phyloP scores from a whole-genome alignment of 106 monocot species.

The Triglochin maritima region DNA sequence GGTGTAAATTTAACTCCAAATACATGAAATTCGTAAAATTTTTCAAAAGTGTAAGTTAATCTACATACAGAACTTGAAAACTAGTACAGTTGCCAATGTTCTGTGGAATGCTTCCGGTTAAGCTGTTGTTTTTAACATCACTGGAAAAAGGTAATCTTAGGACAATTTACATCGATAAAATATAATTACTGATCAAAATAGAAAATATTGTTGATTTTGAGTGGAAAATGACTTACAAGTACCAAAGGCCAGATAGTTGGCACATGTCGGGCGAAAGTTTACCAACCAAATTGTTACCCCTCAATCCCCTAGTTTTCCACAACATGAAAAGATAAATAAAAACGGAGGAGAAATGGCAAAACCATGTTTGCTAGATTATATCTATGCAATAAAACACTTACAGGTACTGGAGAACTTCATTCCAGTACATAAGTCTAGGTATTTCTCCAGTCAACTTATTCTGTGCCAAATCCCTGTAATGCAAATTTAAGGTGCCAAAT shows the following conservation, averaged over 20 bases:
- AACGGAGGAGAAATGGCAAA: background rate
- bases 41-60: background rate
- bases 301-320: constrained; percentile 39
- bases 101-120: constrained; percentile 74
- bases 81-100: constrained; percentile 93
- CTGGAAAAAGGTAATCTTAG: constrained; percentile 12
- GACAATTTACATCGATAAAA: background rate
- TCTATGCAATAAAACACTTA: constrained; percentile 13
- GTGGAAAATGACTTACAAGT: constrained; percentile 45
- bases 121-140: constrained; percentile 93
- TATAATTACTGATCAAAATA: background rate
- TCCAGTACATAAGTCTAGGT: constrained; percentile 91
- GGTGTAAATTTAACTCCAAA: background rate
- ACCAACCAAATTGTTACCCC: constrained; percentile 78
- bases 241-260: constrained; percentile 92
- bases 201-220: background rate
- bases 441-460: constrained; percentile 88
- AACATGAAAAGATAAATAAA: background rate
- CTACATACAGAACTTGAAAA: constrained; percentile 95
- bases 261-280: constrained; percentile 80
- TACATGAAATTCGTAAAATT: background rate
- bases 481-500: background rate
- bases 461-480: constrained; percentile 75
- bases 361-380: background rate
- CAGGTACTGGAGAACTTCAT: constrained; percentile 90